phyloP scores from a whole-genome alignment of 495 filamentous ascomycete species.

The Clohesyomyces aquaticus region DNA sequence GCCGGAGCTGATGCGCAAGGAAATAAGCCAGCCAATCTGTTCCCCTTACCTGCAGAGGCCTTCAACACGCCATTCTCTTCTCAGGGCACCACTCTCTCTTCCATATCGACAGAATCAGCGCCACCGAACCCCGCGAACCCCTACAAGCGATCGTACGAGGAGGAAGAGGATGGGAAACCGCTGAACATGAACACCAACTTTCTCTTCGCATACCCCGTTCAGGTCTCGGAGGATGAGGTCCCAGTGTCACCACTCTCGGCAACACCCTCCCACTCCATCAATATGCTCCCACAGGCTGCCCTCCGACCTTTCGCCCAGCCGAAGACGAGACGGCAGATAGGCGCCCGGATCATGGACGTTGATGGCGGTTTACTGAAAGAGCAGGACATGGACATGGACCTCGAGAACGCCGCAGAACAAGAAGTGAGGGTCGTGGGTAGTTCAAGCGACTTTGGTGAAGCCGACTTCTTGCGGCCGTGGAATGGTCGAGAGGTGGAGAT shows the following conservation, averaged over 20 bases:
- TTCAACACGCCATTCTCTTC: conserved; percentile 36
- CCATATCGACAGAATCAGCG: conserved; percentile 16
- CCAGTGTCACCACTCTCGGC: conserved; percentile 35
- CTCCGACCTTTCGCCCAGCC: conserved; percentile 37
- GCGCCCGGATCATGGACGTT: conserved; percentile 25
- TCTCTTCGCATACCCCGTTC: conserved; percentile 25
- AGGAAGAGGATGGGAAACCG: conserved; percentile 23
- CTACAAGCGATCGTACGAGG: conserved; percentile 34
- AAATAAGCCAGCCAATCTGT: conserved; percentile 18
- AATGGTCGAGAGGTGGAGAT: conserved; percentile 39
- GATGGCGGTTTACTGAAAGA: conserved; percentile 37
- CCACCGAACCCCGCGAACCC: conserved; percentile 26
- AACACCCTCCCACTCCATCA: conserved; percentile 19
- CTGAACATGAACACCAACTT: conserved; percentile 15
- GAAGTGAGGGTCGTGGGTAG: conserved; percentile 10
- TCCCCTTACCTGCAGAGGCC: conserved; percentile 20
- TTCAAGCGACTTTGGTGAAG: conserved; percentile 46
- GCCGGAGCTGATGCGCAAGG: conserved; percentile 16
- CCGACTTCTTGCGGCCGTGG: conserved; percentile 45
- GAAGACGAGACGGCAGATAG: conserved; percentile 23
- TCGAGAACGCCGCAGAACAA: conserved; percentile 29
- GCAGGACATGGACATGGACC: conserved; percentile 40
- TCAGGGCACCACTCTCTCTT: conserved; percentile 18
- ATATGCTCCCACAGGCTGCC: conserved; percentile 16
- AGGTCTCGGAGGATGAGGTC: conserved; percentile 29